Conservation (phyloP, 163 green algal species). For the Coccomyxa subellipsoidea region DNA sequence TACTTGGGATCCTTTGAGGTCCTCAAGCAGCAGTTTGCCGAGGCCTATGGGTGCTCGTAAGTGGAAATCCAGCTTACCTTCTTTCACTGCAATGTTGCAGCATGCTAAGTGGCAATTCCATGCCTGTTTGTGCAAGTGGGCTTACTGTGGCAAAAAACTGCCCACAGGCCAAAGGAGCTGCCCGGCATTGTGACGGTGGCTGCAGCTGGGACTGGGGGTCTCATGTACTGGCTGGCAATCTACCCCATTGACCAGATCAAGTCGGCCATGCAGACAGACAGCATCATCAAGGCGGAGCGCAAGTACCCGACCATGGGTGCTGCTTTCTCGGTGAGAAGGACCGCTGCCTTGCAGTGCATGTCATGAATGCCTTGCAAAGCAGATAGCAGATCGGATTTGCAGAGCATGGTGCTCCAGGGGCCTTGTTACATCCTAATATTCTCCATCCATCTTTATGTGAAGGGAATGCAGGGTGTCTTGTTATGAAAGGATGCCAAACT, state of each 20-base stretch:
- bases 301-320: slow-evolving; percentile 68
- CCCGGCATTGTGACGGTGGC: slow-evolving; percentile 37
- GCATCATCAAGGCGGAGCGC: slow-evolving; percentile 65
- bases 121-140: not conserved
- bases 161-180: slow-evolving; percentile 35
- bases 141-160: not conserved
- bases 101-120: too few species aligned
- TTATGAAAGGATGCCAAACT: not conserved
- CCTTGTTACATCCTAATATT: not conserved
- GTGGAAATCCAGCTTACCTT: too few species aligned
- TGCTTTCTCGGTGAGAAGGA: slow-evolving; percentile 49
- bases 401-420: not conserved
- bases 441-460: not conserved
- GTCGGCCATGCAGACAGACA: slow-evolving; percentile 89
- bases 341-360: not conserved
- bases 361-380: not conserved
- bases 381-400: not conserved
- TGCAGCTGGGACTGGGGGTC: slow-evolving; percentile 64
- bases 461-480: not conserved
- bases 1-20: slow-evolving; percentile 95
- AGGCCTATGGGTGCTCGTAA: slow-evolving; percentile 35
- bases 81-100: too few species aligned
- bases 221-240: slow-evolving; percentile 88
- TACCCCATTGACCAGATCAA: slow-evolving; percentile 96
- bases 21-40: slow-evolving; percentile 67